These are phyloP conservation scores for Spinellus fusiger DNA, from an alignment of 192 early-diverging fungal species.

Conservation along the genomic window DNA sequence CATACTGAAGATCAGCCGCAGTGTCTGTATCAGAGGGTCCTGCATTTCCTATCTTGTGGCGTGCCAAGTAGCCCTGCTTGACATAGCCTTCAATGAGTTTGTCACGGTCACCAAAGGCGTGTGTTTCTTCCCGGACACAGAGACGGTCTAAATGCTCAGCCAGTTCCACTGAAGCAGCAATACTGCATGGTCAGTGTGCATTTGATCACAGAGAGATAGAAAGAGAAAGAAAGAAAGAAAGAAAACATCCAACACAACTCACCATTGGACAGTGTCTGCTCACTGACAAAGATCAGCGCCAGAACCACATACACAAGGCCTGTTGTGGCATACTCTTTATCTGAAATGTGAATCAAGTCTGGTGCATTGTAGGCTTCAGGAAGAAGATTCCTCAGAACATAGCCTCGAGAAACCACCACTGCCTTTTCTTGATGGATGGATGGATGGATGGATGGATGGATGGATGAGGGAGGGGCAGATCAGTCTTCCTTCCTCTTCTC, in stretches of 20 bases:
- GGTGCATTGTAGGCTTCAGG: constrained; percentile 25
- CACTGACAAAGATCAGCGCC: constrained; percentile 52
- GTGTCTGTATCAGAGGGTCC: constrained; percentile 21
- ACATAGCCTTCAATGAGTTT: constrained; percentile 35
- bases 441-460: no score
- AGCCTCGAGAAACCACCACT: constrained; percentile 22
- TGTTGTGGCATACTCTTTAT: constrained; percentile 34
- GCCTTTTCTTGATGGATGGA: background rate
- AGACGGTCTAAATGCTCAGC: constrained; percentile 22
- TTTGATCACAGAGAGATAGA: no score
- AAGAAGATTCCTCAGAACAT: constrained; percentile 39
- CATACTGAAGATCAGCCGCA: constrained; percentile 31
- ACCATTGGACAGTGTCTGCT: constrained; percentile 42
- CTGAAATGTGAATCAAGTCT: constrained; percentile 32
- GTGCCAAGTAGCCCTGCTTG: constrained; percentile 48
- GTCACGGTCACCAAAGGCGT: constrained; percentile 29
- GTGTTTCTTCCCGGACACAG: constrained; percentile 16
- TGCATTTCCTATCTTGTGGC: constrained; percentile 21
- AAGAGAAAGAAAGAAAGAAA: no score
- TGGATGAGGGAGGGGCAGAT: no score
- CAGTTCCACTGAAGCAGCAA: constrained; percentile 5
- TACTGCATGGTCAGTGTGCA: no score
- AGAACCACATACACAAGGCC: constrained; percentile 56
- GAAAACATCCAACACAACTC: background rate
- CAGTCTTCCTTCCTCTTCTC: background rate